Conservation (phyloP, 805 yeast species). For the Ogataea trehaloabstinens region DNA sequence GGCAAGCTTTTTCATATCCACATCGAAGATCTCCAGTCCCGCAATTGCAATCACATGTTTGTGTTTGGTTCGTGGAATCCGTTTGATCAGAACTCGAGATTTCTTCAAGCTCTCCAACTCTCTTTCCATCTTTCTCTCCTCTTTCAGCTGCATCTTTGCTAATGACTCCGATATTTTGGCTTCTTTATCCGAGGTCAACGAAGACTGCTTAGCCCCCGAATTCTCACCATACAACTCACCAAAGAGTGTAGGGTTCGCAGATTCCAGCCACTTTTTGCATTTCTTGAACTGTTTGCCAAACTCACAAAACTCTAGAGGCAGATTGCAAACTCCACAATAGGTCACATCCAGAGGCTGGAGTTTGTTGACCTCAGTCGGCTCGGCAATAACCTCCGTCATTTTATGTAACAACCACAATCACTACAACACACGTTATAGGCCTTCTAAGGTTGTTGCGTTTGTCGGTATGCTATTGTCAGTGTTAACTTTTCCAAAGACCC, state of each 20-base stretch:
- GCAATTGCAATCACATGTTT: conserved; percentile 83
- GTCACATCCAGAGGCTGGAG: conserved; percentile 36
- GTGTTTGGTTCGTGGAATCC: conserved; percentile 87
- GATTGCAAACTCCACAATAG: conserved; percentile 78
- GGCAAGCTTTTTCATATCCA: conserved; percentile 86
- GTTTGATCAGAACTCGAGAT: conserved; percentile 78
- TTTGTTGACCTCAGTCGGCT: conserved; percentile 1
- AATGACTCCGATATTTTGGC: conserved; percentile 79
- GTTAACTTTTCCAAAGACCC: no score
- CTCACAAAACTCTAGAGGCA: conserved; percentile 92
- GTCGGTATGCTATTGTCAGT: no score
- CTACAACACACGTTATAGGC: no score
- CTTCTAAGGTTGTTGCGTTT: no score
- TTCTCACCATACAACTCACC: conserved; percentile 59
- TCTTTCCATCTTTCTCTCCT: conserved; percentile 80
- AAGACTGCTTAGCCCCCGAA: conserved; percentile 45
- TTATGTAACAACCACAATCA: no score
- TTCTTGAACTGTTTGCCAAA: conserved; percentile 78
- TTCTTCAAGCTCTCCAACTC: conserved; percentile 75
- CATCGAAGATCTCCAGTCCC: conserved; percentile 84
- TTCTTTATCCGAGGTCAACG: conserved; percentile 72
- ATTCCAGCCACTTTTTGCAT: conserved; percentile 80
- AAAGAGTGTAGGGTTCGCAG: conserved; percentile 55
- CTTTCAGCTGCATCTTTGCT: conserved; percentile 80
- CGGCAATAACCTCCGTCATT: conserved; percentile 11